A percentile compares a stretch with the other conserved stretches of the same genome.
Evolutionary conservation across 73 alveolate species (phyloP).

Genomic region (Tetrahymena elliotti): DNA sequence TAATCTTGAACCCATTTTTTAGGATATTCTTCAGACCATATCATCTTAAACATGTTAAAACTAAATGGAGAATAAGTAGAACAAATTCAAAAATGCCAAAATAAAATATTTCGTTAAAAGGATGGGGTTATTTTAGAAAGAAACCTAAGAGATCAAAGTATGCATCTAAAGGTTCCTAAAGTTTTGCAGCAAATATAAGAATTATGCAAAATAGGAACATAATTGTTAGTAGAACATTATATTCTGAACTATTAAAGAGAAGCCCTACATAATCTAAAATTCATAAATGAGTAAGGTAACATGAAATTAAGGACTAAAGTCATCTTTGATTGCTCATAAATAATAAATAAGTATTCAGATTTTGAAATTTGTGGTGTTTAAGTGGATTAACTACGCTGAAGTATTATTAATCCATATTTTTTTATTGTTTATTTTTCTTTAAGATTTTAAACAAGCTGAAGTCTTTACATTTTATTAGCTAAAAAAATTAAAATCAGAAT

Average conservation of each 20-base stretch:
- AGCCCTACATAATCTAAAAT: not conserved
- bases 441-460: not conserved
- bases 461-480: too few species aligned
- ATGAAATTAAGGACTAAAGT: not conserved
- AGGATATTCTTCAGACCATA: not conserved
- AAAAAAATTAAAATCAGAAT: too few species aligned
- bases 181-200: not conserved
- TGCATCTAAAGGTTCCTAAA: not conserved
- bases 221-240: not conserved
- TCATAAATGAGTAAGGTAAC: not conserved
- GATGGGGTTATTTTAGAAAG: not conserved
- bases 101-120: not conserved
- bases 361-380: not conserved
- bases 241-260: not conserved
- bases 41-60: not conserved
- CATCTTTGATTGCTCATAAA: not conserved
- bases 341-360: not conserved
- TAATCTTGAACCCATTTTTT: not conserved
- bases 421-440: not conserved
- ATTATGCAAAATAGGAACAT: not conserved
- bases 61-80: not conserved
- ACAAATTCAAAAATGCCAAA: not conserved
- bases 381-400: not conserved
- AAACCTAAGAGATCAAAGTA: not conserved
- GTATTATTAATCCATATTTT: not conserved